phyloP scores from a whole-genome alignment of 73 alveolate species.

The Paramecium primaurelia region DNA sequence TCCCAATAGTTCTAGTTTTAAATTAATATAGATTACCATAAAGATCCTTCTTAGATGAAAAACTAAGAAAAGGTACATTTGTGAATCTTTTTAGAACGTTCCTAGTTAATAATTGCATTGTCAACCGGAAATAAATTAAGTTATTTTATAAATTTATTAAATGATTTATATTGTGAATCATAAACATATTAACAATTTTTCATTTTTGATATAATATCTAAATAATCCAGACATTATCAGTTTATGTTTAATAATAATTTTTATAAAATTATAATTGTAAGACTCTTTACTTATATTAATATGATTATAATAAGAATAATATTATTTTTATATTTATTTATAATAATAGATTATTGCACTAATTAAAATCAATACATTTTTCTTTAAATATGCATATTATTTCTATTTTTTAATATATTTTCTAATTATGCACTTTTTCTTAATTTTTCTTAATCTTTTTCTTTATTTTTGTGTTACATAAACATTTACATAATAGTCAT shows the following conservation, averaged over 20 bases:
- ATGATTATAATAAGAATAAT: too few relatives aligned
- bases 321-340: neutral
- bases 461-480: constrained; percentile 18
- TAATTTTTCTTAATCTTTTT: constrained; percentile 20
- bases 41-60: neutral
- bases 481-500: constrained; percentile 41
- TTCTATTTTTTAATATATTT: neutral
- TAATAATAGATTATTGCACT: neutral
- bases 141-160: neutral
- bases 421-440: constrained; percentile 38
- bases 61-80: neutral
- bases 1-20: constrained; percentile 66
- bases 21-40: neutral
- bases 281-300: too few relatives aligned
- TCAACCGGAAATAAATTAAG: neutral
- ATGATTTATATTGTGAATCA: neutral
- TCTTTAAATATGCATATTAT: constrained; percentile 23
- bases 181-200: neutral
- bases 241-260: too few relatives aligned
- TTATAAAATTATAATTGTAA: too few relatives aligned
- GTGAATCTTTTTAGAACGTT: neutral
- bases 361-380: neutral
- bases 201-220: neutral
- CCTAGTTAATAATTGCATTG: neutral
- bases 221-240: neutral